These are phyloP conservation scores for Nectriaceae sp. DNA, from an alignment of 2,329 filamentous ascomycete genomes.

Conservation along the genomic window DNA sequence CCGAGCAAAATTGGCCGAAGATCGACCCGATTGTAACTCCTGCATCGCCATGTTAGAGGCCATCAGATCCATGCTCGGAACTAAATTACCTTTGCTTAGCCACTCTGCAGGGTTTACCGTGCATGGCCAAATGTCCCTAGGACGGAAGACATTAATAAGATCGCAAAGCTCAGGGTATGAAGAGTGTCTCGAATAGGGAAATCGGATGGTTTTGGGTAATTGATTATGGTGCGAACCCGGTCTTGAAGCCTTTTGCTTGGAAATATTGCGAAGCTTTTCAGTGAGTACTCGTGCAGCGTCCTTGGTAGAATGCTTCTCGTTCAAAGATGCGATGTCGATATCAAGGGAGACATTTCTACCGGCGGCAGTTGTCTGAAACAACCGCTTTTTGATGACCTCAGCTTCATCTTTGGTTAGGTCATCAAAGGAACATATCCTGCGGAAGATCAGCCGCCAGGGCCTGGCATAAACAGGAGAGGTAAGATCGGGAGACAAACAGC, in stretches of 20 bases:
- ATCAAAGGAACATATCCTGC: constrained; percentile 20
- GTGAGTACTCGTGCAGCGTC: constrained; percentile 12
- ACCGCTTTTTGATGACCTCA: constrained; percentile 10
- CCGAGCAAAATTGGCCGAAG: constrained; percentile 71
- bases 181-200: constrained; percentile 89
- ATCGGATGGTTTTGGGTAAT: constrained; percentile 53
- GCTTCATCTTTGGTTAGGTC: constrained; percentile 7
- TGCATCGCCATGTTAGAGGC: constrained; percentile 7
- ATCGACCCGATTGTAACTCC: constrained; percentile 65
- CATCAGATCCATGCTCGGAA: neutral
- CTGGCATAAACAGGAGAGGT: neutral
- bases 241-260: neutral
- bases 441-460: neutral
- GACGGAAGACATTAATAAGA: constrained; percentile 67
- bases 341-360: constrained; percentile 30
- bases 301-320: constrained; percentile 16
- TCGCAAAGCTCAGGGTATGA: constrained; percentile 78
- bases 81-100: constrained; percentile 52
- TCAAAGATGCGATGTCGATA: constrained; percentile 19
- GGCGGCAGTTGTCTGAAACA: constrained; percentile 18
- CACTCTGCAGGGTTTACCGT: constrained; percentile 68
- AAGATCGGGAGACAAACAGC: constrained; percentile 30
- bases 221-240: constrained; percentile 1
- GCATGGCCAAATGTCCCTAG: constrained; percentile 80
- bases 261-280: constrained; percentile 8